These are phyloP conservation scores for Syzygium oleosum DNA, from an alignment of 345 rosid species.

Conservation along the genomic window DNA sequence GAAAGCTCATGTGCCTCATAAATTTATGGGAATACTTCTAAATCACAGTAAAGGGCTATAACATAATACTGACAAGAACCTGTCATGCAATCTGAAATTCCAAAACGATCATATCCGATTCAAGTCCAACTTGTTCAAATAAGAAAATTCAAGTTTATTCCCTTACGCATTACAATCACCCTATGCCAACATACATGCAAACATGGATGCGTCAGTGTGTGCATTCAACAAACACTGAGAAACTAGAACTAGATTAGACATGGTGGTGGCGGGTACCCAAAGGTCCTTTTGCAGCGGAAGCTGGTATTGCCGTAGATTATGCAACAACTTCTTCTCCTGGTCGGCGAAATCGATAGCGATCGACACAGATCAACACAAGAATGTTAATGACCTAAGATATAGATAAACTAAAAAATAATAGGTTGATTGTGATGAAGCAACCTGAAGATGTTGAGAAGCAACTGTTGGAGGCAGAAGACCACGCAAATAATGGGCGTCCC, in stretches of 20 bases:
- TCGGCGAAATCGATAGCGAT: background rate
- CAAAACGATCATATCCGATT: background rate
- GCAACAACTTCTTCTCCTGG: slow-evolving; percentile 72
- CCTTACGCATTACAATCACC: background rate
- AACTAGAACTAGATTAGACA: background rate
- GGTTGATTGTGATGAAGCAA: background rate
- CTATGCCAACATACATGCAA: background rate
- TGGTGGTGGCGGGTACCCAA: slow-evolving; percentile 25
- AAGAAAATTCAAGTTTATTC: background rate
- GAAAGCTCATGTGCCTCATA: background rate
- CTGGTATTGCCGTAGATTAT: slow-evolving; percentile 53
- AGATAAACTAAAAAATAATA: background rate
- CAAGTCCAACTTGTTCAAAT: background rate
- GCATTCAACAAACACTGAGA: background rate
- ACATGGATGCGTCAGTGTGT: background rate
- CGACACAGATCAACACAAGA: background rate
- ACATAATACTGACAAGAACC: background rate
- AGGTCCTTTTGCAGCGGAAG: slow-evolving; percentile 83
- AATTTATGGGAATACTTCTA: background rate
- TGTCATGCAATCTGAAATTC: background rate
- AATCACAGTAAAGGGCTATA: background rate
- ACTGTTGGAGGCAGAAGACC: slow-evolving; percentile 81
- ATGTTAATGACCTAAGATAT: background rate
- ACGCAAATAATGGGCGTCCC: slow-evolving; percentile 79
- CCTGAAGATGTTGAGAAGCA: slow-evolving; percentile 68